Evolutionary conservation across 1,284 basidiomycete genomes (phyloP), one percentile per base, ranked within the genome.

Genomic region (Pisolithus thermaeus): DNA sequence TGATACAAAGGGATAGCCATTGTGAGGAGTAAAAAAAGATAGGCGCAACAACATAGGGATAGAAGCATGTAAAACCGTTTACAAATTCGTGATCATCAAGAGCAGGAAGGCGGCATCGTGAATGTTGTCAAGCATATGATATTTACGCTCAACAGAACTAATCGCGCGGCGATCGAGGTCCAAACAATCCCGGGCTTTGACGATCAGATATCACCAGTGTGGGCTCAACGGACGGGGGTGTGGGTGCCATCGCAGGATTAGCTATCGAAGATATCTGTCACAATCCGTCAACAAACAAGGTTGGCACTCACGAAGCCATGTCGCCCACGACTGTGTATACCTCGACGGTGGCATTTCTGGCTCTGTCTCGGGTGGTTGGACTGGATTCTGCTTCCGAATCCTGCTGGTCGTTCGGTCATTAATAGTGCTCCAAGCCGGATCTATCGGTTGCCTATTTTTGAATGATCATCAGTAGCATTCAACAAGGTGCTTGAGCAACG

Each of bases 271-370:
- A 45, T 28, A 55, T 57, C 27, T 27, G 25, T 43, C 11, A 60
- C 47, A 37, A 44, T 27, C 28, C 32, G 50, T 50, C 3, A n/a
- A 7, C 28, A 20, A 14, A 50, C 30, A 22, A 51, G 50, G 16
- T 9, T 51, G 23, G 54, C 54, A 73, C 83, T 71, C 59, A 88
- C 85, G 84, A 68, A 77, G 80, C 84, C 86, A 88, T 43, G 79
- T 79, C 40, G 73, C 74, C 84, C 85, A 84, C 4, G 79, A 80
- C 35, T 62, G 63, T 18, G 67, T 64, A 61, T 73, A 73, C 52
- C 64, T 72, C 52, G 71, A 70, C 52, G 63, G 66, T 50, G 61
- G 67, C 1, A 60, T 30, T 7, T 30, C 58, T 23, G 69, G 66
- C 7, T 70, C 65, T 2, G 70, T 63, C 1, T 65, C 59, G 7